phyloP scores from a whole-genome alignment of 306 rosid species.

The Corylus americana region DNA sequence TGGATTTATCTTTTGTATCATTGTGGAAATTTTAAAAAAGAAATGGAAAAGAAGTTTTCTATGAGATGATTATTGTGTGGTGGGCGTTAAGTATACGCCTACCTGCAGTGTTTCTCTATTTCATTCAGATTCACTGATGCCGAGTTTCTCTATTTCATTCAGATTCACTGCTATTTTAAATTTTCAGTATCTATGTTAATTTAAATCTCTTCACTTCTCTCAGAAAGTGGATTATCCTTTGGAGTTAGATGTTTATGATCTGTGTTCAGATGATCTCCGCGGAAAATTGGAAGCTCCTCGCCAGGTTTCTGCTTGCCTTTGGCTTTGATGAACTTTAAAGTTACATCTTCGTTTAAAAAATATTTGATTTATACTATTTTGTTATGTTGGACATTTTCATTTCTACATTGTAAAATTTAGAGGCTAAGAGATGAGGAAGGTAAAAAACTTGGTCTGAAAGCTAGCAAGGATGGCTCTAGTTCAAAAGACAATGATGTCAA shows the following conservation, averaged over 20 bases:
- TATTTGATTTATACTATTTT: conserved; percentile 5
- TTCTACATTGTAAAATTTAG: conserved; percentile 37
- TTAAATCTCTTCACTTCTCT: conserved; percentile 28
- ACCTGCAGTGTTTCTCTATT: not conserved
- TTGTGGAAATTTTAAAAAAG: not conserved
- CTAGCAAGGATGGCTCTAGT: conserved; percentile 59
- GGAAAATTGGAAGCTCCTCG: conserved; percentile 83
- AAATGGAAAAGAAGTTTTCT: not conserved
- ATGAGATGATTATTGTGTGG: not conserved
- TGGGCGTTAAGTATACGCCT: not conserved
- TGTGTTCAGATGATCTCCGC: conserved; percentile 90
- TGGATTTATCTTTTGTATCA: not conserved
- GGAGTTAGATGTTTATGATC: conserved; percentile 88
- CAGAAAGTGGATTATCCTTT: conserved; percentile 99
- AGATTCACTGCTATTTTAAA: conserved; percentile 1
- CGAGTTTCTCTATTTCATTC: not conserved
- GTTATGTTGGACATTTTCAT: conserved; percentile 20
- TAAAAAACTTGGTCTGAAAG: conserved; percentile 78
- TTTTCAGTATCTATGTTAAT: not conserved
- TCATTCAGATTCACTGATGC: not conserved
- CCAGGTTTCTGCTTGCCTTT: conserved; percentile 48
- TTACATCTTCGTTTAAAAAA: not conserved
- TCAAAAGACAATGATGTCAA: conserved; percentile 65
- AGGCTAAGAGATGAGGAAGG: conserved; percentile 86
- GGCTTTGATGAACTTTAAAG: conserved; percentile 21